These are phyloP conservation scores for Tetraselmis chui DNA, from an alignment of 139 green algal genomes.

Conservation along the genomic window DNA sequence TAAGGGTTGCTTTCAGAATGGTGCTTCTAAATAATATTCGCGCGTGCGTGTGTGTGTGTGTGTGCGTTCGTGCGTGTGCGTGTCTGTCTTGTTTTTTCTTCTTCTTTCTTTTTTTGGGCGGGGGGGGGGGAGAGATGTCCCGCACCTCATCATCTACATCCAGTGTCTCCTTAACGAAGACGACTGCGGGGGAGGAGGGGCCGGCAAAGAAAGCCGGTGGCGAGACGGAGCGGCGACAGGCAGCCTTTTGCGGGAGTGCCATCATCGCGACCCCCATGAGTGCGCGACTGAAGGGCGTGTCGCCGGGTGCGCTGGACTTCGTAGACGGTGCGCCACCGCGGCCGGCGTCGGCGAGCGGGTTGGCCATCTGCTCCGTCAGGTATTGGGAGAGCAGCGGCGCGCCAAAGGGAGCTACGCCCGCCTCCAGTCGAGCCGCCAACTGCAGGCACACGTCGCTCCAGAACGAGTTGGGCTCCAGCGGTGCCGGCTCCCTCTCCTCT, in stretches of 20 bases:
- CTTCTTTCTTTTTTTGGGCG: no score
- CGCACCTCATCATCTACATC: not conserved
- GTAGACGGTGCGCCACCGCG: no score
- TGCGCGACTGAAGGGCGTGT: not conserved
- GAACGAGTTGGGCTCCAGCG: not conserved
- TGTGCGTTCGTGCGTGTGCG: no score
- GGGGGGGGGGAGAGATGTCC: no score
- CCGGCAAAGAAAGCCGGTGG: not conserved
- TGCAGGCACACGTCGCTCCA: not conserved
- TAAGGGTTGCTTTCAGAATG: no score
- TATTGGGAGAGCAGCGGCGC: no score
- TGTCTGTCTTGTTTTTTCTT: no score
- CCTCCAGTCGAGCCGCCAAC: not conserved
- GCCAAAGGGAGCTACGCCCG: not conserved
- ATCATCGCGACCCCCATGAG: not conserved
- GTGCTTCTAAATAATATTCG: no score
- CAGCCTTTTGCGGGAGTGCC: not conserved
- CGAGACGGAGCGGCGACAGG: not conserved
- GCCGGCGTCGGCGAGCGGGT: not conserved
- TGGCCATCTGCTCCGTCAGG: not conserved
- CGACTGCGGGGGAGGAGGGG: not conserved
- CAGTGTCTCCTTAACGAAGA: not conserved
- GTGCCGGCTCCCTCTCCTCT: not conserved
- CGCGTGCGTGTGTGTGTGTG: no score
- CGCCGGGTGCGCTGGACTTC: no score